Evolutionary conservation across 2,329 filamentous ascomycete species (phyloP), one percentile per base, ranked within the genome.

Genomic region (Colletotrichum sansevieriae): DNA sequence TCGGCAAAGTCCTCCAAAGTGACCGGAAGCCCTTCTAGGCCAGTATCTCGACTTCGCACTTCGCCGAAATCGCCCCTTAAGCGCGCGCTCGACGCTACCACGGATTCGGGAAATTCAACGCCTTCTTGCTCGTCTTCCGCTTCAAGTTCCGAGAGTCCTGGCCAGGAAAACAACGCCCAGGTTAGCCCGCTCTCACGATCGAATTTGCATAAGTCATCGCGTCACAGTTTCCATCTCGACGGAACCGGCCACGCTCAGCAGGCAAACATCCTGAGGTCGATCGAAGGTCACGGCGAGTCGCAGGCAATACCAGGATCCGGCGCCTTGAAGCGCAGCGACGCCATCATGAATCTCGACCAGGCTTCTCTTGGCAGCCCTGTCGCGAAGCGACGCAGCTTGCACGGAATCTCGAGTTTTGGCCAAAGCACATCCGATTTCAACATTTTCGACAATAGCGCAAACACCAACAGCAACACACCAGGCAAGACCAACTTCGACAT

Each of bases 291-390:
- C 55, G 83, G 87, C 18, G 83, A 87, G 20, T 89, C 90, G 70
- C 67, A 67, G 39, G 57, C 56, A 22, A 37, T 35, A 8, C 64
- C 67, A 18, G 70, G 70, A n/a, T 90, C 91, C 6, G 97, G 95
- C 77, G 95, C 95, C 5, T 83, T 98, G 73, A 98, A 98, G 85
- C 90, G 96, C 74, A 95, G 92, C 76, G 95, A 98, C 82, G 91
- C 92, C 49, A 91, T 91, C 59, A 95, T 97, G 92, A 94, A 93
- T 75, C 82, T 97, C 56, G 95, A 97, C 75, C 91, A 93, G 71
- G 85, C 90, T 33, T 91, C 87, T 74, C 85, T 92, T 64, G 92
- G 92, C 73, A 98, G 93, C 75, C 95, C 96, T 0, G 92, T 95
- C 68, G 93, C 95, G 54, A 98, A 98, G 83, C 88, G 96, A 72